Evolutionary conservation across 768 basidiomycete species (phyloP).

Genomic region (Fomitopsis serialis): DNA sequence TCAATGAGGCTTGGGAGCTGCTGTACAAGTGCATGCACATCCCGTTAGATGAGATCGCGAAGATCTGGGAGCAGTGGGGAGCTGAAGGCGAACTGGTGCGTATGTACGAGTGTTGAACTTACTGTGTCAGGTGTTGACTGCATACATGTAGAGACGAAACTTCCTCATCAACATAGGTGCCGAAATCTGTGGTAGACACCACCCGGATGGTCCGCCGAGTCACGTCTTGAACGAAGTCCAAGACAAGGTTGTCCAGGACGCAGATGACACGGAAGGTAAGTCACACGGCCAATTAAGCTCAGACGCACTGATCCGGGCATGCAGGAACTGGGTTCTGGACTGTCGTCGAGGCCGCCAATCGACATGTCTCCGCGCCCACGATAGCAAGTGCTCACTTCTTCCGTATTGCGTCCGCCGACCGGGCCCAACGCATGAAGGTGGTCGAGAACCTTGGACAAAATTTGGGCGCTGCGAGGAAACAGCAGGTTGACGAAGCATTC

Average conservation of each 20-base stretch:
- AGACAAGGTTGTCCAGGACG: constrained; percentile 20
- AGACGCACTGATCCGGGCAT: background rate
- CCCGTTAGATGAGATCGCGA: constrained; percentile 13
- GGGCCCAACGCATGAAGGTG: constrained; percentile 13
- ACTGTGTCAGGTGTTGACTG: too few species aligned
- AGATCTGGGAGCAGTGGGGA: constrained; percentile 13
- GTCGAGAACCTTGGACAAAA: constrained; percentile 9
- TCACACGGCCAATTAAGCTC: too few species aligned
- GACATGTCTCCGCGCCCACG: constrained; percentile 16
- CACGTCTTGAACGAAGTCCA: constrained; percentile 17
- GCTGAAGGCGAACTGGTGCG: constrained; percentile 13
- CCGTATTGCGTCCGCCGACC: constrained; percentile 19
- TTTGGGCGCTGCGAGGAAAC: constrained; percentile 11
- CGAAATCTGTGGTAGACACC: constrained; percentile 16
- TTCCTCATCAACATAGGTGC: constrained; percentile 18
- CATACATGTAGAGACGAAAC: constrained; percentile 11
- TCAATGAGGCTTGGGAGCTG: constrained; percentile 16
- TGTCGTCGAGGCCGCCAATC: constrained; percentile 15
- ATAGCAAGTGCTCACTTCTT: constrained; percentile 19
- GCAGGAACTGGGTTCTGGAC: constrained; percentile 17
- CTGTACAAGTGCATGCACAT: constrained; percentile 14
- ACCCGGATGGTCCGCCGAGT: constrained; percentile 6
- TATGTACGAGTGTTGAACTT: background rate
- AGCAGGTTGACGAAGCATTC: constrained; percentile 8
- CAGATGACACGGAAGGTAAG: constrained; percentile 15